phyloP scores from a whole-genome alignment of 345 rosid species.

The Conringia planisiliqua region DNA sequence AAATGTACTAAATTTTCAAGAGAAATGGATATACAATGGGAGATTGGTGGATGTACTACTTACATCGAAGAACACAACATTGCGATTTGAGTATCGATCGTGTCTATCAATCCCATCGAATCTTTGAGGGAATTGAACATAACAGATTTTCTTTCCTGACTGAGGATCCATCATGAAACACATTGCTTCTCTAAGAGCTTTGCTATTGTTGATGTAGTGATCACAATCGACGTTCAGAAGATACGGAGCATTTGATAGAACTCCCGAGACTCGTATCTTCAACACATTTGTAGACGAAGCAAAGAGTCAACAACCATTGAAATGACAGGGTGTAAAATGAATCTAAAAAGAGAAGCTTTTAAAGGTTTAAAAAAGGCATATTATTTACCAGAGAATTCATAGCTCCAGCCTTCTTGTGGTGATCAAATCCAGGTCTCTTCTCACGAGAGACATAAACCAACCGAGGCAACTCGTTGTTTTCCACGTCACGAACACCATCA shows the following conservation, averaged over 20 bases:
- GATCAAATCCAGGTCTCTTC: slow-evolving; percentile 98
- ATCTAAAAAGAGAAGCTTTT: not conserved
- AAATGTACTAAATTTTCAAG: not conserved
- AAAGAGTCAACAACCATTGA: slow-evolving; percentile 7
- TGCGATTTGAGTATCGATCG: slow-evolving; percentile 94
- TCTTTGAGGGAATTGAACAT: slow-evolving; percentile 99
- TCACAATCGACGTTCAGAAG: slow-evolving; percentile 94
- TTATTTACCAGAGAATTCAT: slow-evolving; percentile 85
- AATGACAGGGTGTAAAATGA: not conserved
- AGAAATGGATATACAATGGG: not conserved
- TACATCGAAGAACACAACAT: slow-evolving; percentile 98
- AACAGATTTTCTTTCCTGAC: slow-evolving; percentile 91
- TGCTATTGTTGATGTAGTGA: slow-evolving; percentile 95
- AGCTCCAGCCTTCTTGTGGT: slow-evolving; percentile 99
- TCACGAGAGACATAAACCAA: slow-evolving; percentile 98
- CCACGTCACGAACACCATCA: slow-evolving; percentile 69
- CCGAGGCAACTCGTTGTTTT: slow-evolving; percentile 83
- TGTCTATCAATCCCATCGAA: slow-evolving; percentile 97
- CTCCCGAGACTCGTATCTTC: slow-evolving; percentile 92
- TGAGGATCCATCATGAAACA: slow-evolving; percentile 99
- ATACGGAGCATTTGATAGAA: slow-evolving; percentile 96
- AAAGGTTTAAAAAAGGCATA: not conserved
- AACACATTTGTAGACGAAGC: not conserved
- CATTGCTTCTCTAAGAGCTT: slow-evolving; percentile 97
- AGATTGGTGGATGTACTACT: slow-evolving; percentile 25